Conservation (phyloP, 345 rosid species). For the Arabidopsis suecica region DNA sequence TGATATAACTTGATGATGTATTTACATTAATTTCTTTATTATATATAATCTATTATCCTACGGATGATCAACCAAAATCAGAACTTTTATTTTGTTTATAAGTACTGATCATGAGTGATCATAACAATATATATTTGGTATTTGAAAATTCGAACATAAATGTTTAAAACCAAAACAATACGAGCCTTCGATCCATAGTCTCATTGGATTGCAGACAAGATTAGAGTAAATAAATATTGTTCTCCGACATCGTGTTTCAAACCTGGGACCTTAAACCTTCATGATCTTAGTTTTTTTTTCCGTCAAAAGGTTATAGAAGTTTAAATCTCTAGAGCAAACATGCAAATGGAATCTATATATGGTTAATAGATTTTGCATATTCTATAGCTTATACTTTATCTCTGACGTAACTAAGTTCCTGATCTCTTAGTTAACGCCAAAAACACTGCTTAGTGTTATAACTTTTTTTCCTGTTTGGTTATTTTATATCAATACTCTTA, state of each 20-base stretch:
- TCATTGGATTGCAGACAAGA: neutral
- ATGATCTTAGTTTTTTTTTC: neutral
- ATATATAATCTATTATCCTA: neutral
- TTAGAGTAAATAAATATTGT: neutral
- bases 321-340: no score
- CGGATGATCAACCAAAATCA: neutral
- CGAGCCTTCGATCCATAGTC: neutral
- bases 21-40: neutral
- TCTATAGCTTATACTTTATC: slow-evolving; percentile 11
- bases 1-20: neutral
- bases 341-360: neutral
- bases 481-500: neutral
- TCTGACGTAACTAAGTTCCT: neutral
- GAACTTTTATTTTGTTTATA: neutral
- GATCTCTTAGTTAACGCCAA: slow-evolving; percentile 9
- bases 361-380: neutral
- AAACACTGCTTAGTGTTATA: neutral
- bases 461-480: neutral
- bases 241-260: no score
- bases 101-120: neutral
- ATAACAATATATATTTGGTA: neutral
- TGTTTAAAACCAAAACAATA: no score
- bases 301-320: neutral
- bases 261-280: neutral
- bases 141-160: neutral